phyloP scores from a whole-genome alignment of 768 basidiomycete genomes.

The Boletus reticulatus region DNA sequence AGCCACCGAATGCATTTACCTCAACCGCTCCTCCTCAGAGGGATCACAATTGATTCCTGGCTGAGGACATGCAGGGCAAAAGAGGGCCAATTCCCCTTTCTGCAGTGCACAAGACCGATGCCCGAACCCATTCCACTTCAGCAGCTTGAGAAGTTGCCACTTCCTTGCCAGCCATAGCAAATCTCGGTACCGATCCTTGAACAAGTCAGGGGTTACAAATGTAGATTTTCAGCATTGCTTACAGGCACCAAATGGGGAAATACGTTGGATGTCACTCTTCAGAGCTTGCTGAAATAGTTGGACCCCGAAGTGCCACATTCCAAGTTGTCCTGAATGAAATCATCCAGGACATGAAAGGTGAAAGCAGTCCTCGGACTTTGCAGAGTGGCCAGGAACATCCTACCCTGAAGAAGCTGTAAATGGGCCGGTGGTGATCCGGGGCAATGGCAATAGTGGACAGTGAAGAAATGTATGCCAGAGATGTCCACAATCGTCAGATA shows the following conservation, averaged over 20 bases:
- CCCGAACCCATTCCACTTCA: conserved; percentile 17
- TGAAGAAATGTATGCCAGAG: no score
- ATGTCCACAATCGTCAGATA: no score
- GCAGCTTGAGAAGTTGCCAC: conserved; percentile 18
- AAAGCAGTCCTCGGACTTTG: not conserved
- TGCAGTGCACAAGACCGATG: not conserved
- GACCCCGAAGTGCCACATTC: conserved; percentile 8
- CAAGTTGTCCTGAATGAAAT: conserved; percentile 17
- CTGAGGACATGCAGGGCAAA: conserved; percentile 30
- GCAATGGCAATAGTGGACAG: not conserved
- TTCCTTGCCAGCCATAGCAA: conserved; percentile 8
- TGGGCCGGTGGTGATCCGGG: not conserved
- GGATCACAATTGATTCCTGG: not conserved
- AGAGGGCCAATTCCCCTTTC: not conserved
- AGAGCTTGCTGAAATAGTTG: conserved; percentile 3
- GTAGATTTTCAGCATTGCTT: not conserved
- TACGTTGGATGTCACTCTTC: not conserved
- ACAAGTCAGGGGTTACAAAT: no score
- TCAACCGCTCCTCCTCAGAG: no score
- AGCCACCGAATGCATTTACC: no score
- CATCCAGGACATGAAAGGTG: conserved; percentile 7
- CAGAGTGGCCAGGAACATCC: not conserved
- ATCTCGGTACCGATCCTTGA: conserved; percentile 18
- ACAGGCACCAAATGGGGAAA: conserved; percentile 5
- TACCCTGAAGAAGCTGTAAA: not conserved